A percentile compares a stretch with the other conserved stretches of the same genome.
Conservation (phyloP, 805 yeast species). For the Allodekkera sacchari region DNA sequence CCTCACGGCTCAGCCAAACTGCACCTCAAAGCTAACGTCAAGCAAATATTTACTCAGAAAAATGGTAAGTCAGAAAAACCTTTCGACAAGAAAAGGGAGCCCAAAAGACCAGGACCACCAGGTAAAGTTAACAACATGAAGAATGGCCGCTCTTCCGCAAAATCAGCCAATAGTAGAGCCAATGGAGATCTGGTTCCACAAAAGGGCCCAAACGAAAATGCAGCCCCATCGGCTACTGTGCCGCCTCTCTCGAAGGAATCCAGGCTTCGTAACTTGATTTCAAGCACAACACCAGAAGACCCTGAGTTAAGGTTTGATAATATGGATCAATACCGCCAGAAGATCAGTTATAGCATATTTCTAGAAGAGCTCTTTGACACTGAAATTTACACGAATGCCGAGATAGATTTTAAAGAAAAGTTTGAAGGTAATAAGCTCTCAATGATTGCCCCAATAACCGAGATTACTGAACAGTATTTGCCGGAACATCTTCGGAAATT, state of each 20-base stretch:
- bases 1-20: too few species aligned
- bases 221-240: too few species aligned
- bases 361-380: constrained; percentile 50
- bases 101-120: too few species aligned
- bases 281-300: constrained; percentile 12
- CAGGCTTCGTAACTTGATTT: constrained; percentile 13
- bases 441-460: constrained; percentile 34
- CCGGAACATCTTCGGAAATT: constrained; percentile 44
- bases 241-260: constrained; percentile 7
- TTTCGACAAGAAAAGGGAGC: too few species aligned
- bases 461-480: constrained; percentile 39
- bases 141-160: too few species aligned
- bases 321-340: constrained; percentile 44
- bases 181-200: too few species aligned
- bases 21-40: too few species aligned
- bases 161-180: too few species aligned
- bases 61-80: too few species aligned
- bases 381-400: constrained; percentile 38
- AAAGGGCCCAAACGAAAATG: too few species aligned
- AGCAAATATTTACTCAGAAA: too few species aligned
- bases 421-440: constrained; percentile 27
- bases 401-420: constrained; percentile 27
- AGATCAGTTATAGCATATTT: constrained; percentile 53
- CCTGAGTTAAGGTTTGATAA: constrained; percentile 31
- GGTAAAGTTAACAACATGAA: too few species aligned